Percentiles rank a stretch among this genome's conserved stretches.
These are phyloP conservation scores for Amylocystis lapponica DNA, from an alignment of 768 basidiomycete species.

Conservation along the genomic window DNA sequence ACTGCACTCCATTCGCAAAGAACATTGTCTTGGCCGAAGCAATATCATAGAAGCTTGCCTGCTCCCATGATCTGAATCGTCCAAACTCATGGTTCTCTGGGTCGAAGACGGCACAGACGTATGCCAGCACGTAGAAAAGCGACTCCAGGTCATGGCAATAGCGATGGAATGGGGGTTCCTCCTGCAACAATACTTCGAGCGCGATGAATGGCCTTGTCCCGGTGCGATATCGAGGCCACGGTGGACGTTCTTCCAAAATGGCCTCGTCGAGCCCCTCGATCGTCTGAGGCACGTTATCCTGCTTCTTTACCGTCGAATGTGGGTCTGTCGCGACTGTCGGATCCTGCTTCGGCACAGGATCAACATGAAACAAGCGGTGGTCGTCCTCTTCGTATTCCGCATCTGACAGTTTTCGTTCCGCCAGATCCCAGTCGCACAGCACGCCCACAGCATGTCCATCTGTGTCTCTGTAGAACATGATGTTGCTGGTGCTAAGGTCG, in stretches of 20 bases:
- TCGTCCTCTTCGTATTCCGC: constrained; percentile 1
- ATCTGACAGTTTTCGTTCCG: no score
- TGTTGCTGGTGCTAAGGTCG: constrained; percentile 27
- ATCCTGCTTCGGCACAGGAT: no score
- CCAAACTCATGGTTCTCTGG: constrained; percentile 2
- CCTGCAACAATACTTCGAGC: constrained; percentile 1
- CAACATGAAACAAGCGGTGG: neutral
- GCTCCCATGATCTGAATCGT: neutral
- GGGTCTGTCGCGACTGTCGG: no score
- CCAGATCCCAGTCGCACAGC: constrained; percentile 26
- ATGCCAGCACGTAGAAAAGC: constrained; percentile 5
- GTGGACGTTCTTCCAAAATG: no score
- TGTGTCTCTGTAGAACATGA: constrained; percentile 22
- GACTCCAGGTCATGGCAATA: constrained; percentile 5
- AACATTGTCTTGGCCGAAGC: no score
- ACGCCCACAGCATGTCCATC: constrained; percentile 16
- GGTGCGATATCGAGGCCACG: neutral
- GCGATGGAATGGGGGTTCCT: neutral
- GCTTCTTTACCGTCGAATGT: no score
- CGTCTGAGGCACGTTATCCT: no score
- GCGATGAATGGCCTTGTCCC: constrained; percentile 10
- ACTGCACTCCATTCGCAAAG: no score
- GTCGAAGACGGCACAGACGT: neutral
- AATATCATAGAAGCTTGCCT: no score
- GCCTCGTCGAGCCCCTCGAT: no score